Evolutionary conservation across 2,329 filamentous ascomycete genomes (phyloP), one percentile per base, ranked within the genome.

Genomic region (Penicillium frequentans): DNA sequence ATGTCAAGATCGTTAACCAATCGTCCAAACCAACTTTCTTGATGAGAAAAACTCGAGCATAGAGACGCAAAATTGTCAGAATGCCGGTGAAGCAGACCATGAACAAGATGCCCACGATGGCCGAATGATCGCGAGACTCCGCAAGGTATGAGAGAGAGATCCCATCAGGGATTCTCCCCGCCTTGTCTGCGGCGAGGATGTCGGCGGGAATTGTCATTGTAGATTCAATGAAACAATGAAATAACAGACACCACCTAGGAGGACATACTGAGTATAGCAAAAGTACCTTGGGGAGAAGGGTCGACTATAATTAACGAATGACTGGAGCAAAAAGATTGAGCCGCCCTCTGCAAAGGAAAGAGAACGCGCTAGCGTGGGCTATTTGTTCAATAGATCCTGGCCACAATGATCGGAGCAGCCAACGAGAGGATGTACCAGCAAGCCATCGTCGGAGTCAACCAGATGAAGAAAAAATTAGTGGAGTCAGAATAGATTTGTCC

Each of bases 11-110:
- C 64, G 82, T 81, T 46, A 82, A 66, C 60, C 73, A 79, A 71
- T 84, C 82, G 49, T 84, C 82, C 3, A 73, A 35, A 0, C 75
- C 72, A 33, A 80, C 66, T 29, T 73, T 76, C 50, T 76, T 79
- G 39, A 80, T 70, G 23, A 83, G 65, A 27, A 74, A 68, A 1
- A 73, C 49, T 55, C 80, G 78, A 46, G 81, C 79, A 63, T 79
- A 81, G 9, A 74, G 74, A 16, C 81, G 76, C 37, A 81, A 61
- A 37, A 74, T 58, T 52, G 79, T 70, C 11, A 75, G 69, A 19
- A 76, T 24, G 2, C 64, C 63, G 1, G 68, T 63, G 16, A 72
- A 61, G 39, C 64, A 66, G 52, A 68, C 59, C 54, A 71, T 52
- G 57, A 70, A 70, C 35, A 70, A 53, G 43, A 72, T 72, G 45